phyloP scores from a whole-genome alignment of 371 early-diverging fungal genomes.

The Rhizopus stolonifer region DNA sequence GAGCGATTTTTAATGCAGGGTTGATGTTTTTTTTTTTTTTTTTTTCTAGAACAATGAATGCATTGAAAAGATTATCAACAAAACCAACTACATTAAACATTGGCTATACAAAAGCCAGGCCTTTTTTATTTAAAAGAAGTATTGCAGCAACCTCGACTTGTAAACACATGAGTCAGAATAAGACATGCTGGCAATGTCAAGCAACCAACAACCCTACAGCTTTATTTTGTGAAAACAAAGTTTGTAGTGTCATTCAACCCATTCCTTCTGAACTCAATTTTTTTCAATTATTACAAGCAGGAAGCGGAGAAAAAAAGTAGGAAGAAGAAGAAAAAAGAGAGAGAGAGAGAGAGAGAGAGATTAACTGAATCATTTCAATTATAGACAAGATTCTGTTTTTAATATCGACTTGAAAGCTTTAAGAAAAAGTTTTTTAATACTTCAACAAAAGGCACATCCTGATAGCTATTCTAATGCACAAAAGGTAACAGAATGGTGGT shows the following conservation, averaged over 20 bases:
- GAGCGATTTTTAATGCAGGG: too few species aligned
- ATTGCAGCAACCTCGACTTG: background rate
- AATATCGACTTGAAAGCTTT: constrained; percentile 68
- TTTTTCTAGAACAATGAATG: constrained; percentile 1
- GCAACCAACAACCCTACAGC: constrained; percentile 40
- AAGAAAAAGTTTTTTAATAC: constrained; percentile 62
- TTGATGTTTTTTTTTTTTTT: constrained; percentile 1
- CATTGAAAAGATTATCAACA: background rate
- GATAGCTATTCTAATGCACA: constrained; percentile 75
- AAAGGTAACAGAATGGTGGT: constrained; percentile 41
- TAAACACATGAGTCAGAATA: constrained; percentile 15
- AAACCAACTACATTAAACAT: background rate
- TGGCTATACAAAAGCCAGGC: background rate
- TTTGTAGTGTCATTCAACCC: constrained; percentile 72
- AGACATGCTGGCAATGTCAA: constrained; percentile 55
- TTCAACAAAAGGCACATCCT: constrained; percentile 88
- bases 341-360: constrained; percentile 1
- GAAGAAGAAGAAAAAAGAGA: background rate
- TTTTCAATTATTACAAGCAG: constrained; percentile 58
- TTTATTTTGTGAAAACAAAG: constrained; percentile 54
- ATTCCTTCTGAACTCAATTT: constrained; percentile 61
- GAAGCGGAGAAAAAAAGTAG: constrained; percentile 29
- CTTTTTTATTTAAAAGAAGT: background rate
- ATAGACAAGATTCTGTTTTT: constrained; percentile 56
- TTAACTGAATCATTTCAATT: background rate